Conservation (phyloP, 2,329 filamentous ascomycete species). For the Clarireedia homoeocarpa region DNA sequence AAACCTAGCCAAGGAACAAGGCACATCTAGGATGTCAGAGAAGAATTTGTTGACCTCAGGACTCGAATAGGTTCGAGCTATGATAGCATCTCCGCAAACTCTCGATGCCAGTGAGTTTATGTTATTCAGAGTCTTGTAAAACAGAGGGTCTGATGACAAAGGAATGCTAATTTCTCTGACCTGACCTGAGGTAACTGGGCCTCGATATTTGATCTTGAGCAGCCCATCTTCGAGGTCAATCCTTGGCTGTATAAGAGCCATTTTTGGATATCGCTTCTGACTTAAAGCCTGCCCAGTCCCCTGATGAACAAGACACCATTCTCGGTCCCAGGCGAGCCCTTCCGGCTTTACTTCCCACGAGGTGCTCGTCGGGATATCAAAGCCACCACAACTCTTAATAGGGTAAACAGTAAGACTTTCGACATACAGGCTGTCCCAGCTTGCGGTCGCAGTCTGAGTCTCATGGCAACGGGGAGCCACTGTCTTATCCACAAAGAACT, state of each 20-base stretch:
- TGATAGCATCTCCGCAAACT: conserved; percentile 77
- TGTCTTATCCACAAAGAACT: conserved; percentile 45
- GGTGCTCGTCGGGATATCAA: conserved; percentile 52
- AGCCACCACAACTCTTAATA: conserved; percentile 89
- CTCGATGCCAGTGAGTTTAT: conserved; percentile 46
- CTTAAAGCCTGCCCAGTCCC: conserved; percentile 78
- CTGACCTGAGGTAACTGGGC: conserved; percentile 20
- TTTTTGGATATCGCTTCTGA: conserved; percentile 80
- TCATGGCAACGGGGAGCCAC: not conserved
- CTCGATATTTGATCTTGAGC: conserved; percentile 51
- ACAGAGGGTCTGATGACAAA: conserved; percentile 57
- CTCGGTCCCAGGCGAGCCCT: conserved; percentile 87
- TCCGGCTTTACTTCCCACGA: conserved; percentile 74
- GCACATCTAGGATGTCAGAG: conserved; percentile 62
- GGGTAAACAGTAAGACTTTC: conserved; percentile 71
- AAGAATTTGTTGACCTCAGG: conserved; percentile 67
- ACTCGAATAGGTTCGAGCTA: conserved; percentile 62
- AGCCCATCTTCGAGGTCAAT: conserved; percentile 63
- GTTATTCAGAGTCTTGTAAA: conserved; percentile 39
- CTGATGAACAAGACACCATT: conserved; percentile 90
- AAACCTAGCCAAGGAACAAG: conserved; percentile 79
- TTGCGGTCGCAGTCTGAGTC: not conserved
- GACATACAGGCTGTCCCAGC: conserved; percentile 36
- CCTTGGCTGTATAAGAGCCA: conserved; percentile 72
- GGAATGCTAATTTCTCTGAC: conserved; percentile 44